A percentile compares a stretch with the other conserved stretches of the same genome.
Evolutionary conservation across 148 eudicot genomes (phyloP).

Genomic region (Rhododendron kiyosumense): DNA sequence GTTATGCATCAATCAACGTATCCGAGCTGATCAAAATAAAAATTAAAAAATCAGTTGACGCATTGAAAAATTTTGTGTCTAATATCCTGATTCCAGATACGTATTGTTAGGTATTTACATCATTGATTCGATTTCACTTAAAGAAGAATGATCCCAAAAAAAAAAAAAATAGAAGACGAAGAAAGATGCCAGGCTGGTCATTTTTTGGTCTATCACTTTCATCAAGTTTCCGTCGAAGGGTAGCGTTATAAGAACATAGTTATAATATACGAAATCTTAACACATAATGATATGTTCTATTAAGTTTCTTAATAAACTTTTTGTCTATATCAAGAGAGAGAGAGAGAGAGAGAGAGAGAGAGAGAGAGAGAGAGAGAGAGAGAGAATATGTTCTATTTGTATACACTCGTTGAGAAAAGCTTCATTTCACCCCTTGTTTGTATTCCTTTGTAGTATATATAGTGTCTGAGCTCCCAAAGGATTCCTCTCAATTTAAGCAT

Average conservation of each 20-base stretch:
- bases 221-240: not conserved
- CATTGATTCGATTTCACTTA: not conserved
- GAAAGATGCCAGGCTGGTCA: not conserved
- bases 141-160: not conserved
- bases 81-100: not conserved
- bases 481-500: not conserved
- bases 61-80: not conserved
- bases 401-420: no score
- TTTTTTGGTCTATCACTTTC: not conserved
- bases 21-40: not conserved
- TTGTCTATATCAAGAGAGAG: no score
- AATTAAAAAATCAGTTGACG: not conserved
- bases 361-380: no score
- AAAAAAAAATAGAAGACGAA: not conserved
- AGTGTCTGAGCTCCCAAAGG: not conserved
- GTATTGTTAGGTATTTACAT: not conserved
- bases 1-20: not conserved
- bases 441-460: no score
- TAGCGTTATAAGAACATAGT: no score
- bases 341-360: no score
- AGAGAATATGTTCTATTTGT: no score
- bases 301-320: no score
- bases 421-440: no score
- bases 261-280: no score
- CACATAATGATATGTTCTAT: no score